Evolutionary conservation across 1,284 basidiomycete species (phyloP).

Genomic region (Chalciporus sp.): DNA sequence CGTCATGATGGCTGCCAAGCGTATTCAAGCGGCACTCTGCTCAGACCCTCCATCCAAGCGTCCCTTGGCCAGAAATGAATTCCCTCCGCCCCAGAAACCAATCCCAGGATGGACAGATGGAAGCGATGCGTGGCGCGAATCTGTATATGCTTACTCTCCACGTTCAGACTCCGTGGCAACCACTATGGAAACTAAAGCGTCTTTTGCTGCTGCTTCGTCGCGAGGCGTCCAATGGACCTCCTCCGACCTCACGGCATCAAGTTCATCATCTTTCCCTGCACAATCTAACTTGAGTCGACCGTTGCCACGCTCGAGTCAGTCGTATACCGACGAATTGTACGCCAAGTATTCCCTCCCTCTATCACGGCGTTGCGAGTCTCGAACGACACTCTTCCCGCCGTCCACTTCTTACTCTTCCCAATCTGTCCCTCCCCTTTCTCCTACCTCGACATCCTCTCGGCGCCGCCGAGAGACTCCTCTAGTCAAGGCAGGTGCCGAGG

Average conservation of each 20-base stretch:
- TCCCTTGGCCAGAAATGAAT: slow-evolving; percentile 21
- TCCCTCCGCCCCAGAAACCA: slow-evolving; percentile 39
- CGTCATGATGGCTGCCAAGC: slow-evolving; percentile 67
- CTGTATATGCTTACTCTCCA: slow-evolving; percentile 51
- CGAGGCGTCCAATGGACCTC: slow-evolving; percentile 54
- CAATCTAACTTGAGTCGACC: slow-evolving; percentile 16
- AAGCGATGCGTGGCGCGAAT: slow-evolving; percentile 61
- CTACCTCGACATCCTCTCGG: slow-evolving; percentile 33
- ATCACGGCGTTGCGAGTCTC: slow-evolving; percentile 52
- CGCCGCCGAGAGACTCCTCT: slow-evolving; percentile 53
- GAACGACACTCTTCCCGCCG: slow-evolving; percentile 42
- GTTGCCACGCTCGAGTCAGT: slow-evolving; percentile 30
- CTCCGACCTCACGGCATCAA: slow-evolving; percentile 34
- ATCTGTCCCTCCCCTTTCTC: slow-evolving; percentile 32
- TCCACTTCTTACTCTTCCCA: slow-evolving; percentile 36
- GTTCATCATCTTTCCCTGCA: slow-evolving; percentile 24
- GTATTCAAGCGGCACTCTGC: slow-evolving; percentile 53
- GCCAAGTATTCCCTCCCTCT: slow-evolving; percentile 56
- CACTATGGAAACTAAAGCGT: slow-evolving; percentile 33
- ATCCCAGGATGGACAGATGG: slow-evolving; percentile 75
- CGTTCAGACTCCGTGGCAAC: slow-evolving; percentile 32
- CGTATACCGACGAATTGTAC: slow-evolving; percentile 51
- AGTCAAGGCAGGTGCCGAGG: slow-evolving; percentile 57
- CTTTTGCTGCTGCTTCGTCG: slow-evolving; percentile 52
- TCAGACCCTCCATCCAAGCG: slow-evolving; percentile 40